Base-by-base conservation (phyloP, 345 rosid species). In the Pistacia atlantica region DNA sequence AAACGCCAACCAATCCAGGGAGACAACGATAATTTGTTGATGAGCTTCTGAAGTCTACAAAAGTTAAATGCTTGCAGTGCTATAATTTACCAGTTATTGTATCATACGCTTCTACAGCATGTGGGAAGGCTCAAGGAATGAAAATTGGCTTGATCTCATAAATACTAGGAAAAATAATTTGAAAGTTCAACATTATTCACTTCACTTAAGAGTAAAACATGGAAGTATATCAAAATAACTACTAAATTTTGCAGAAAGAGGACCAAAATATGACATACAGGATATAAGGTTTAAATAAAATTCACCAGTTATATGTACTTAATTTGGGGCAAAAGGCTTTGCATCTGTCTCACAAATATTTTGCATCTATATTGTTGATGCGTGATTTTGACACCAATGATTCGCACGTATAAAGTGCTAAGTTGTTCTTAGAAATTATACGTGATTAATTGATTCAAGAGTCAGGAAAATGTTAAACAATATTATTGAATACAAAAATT, bases 311-410 rank as follows among this genome's bases (percentile, higher is more conserved):
- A 22, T 22, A 61, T 1, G 25, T 5, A 61, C 8, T 4, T 48
- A 61, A 42, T 73, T 5, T 58, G 4, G 42, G 17, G 31, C 25
- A 28, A 49, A 67, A 45, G 11, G 16, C 55, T 67, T 25, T 49
- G 38, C 56, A 64, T 63, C 33, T 63, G 67, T 51, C 48, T 58
- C 79, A 60, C 33, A 35, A 13, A 54, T 17, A 61, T 67, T 22
- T 22, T 22, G 25, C 25, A 22, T 22, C 25, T 22, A 22, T 22
- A 22, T 22, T 22, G 25, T 22, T 22, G 25, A 22, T 22, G 25
- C 25, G 25, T 22, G 25, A 22, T 22, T 22, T 22, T 22, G 25
- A 22, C 25, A 22, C 0, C 25, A 22, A 22, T 22, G 25, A 22
- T 22, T 22, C 25, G 25, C 25, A 22, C 25, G 25, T 22, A 22